Evolutionary conservation across 108 stramenopile species (phyloP).

Genomic region (Fragilariopsis cylindrus): DNA sequence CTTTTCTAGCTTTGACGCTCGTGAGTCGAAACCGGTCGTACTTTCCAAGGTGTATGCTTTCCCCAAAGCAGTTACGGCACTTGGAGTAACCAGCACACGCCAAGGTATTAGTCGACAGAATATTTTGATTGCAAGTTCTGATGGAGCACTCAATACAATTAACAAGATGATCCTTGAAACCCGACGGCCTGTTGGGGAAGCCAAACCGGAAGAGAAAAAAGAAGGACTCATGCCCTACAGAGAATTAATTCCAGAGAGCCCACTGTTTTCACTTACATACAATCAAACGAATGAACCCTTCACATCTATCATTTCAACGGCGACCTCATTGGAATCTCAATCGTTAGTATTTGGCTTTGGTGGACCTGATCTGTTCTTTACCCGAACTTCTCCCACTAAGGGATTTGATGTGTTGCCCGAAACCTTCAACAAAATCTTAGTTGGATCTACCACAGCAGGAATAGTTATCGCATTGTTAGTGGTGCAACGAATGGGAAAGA

Average conservation of each 20-base stretch:
- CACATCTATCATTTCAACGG: slow-evolving; percentile 48
- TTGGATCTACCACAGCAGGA: slow-evolving; percentile 61
- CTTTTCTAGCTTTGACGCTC: slow-evolving; percentile 72
- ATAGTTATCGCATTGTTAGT: slow-evolving; percentile 52
- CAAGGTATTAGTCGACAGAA: slow-evolving; percentile 90
- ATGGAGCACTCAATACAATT: slow-evolving; percentile 74
- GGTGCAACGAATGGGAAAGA: slow-evolving; percentile 54
- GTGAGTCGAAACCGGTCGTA: slow-evolving; percentile 87
- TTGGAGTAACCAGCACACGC: slow-evolving; percentile 85
- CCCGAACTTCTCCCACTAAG: slow-evolving; percentile 77
- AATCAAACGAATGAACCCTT: slow-evolving; percentile 63
- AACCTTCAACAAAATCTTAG: slow-evolving; percentile 71
- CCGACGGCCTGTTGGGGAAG: slow-evolving; percentile 83
- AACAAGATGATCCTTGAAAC: slow-evolving; percentile 86
- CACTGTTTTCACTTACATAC: slow-evolving; percentile 62
- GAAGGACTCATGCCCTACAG: slow-evolving; percentile 78
- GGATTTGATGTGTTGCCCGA: slow-evolving; percentile 89
- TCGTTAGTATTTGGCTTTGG: slow-evolving; percentile 74
- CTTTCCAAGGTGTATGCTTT: slow-evolving; percentile 83
- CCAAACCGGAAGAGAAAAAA: slow-evolving; percentile 75
- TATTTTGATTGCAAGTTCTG: slow-evolving; percentile 79
- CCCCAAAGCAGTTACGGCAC: slow-evolving; percentile 77
- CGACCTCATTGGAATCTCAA: slow-evolving; percentile 84
- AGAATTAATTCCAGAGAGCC: slow-evolving; percentile 71
- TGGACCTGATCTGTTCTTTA: slow-evolving; percentile 87